Base-by-base conservation (phyloP, 2,329 filamentous ascomycete species). In the Colletotrichum liaoningense region DNA sequence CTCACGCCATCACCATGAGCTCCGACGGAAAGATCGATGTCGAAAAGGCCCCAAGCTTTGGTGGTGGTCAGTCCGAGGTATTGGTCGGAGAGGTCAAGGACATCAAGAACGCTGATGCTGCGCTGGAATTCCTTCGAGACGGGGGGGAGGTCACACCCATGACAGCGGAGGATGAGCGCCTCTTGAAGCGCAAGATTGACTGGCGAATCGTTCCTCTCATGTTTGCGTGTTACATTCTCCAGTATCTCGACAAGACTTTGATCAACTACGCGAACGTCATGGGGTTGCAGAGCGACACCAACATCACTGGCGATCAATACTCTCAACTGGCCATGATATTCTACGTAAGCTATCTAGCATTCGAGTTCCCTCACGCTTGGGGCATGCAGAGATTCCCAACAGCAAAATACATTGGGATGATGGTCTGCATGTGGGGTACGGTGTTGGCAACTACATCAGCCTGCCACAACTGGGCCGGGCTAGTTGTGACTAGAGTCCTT, bases 301-400 rank as follows among this genome's bases (percentile, higher is more conserved):
- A 84, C 54, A 84, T 91, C n/a, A 84, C 80, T 0, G 88, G 88
- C 0, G 85, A 87, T 70, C 84, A 91, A 72, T 91, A 91, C 80
- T 89, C 88, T 0, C 79, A 91, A 19, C 79, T 91, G 26, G 87
- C 88, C 26, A 90, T 88, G 8, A 89, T 92, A 54, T 83, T 86
- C 0, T 85, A 89, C 1, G 89, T 92, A 26, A 89, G 89, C 2
- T 89, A 92, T 78, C 83, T 92, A 46, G 87, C 81, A 46, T 91
- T 89, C 87, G 88, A 91, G 73, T 92, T 1, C 88, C 89, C 0
- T 88, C 89, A 75, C 84, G 88, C 3, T 87, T 90, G 62, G 54
- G 80, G 92, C 8, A 90, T 92, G 88, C 86, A 90, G 1, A 63
- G 76, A 0, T 81, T 87, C 3, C 71, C 67, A 3, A 73, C 67